Conservation (phyloP, 2,329 filamentous ascomycete species). For the Cercospora sesami region DNA sequence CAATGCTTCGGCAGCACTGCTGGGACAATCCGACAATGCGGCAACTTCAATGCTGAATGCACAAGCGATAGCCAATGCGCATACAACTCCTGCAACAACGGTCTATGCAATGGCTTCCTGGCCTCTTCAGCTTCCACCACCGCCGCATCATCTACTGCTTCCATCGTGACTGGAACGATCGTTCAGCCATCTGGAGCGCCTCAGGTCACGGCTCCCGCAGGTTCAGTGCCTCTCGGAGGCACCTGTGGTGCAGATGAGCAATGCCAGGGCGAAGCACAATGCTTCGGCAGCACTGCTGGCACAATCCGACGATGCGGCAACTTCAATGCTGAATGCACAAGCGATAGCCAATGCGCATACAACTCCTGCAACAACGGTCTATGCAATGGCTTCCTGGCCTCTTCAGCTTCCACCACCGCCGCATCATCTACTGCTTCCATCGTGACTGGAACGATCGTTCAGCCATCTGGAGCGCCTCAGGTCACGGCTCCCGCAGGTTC, state of each 20-base stretch:
- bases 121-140: constrained; percentile 8
- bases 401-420: constrained; percentile 9
- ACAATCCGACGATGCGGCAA: constrained; percentile 28
- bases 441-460: constrained; percentile 21
- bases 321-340: constrained; percentile 31
- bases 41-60: constrained; percentile 33
- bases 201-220: constrained; percentile 24
- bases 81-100: constrained; percentile 23
- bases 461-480: constrained; percentile 18
- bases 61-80: constrained; percentile 19
- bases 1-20: constrained; percentile 28
- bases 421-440: constrained; percentile 9
- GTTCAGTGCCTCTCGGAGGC: constrained; percentile 28
- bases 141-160: constrained; percentile 7
- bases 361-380: constrained; percentile 22
- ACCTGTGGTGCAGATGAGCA: constrained; percentile 24
- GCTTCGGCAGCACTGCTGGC: constrained; percentile 25
- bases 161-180: constrained; percentile 20
- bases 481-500: constrained; percentile 27
- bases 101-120: constrained; percentile 19
- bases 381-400: constrained; percentile 14
- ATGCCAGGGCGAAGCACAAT: constrained; percentile 26
- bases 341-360: constrained; percentile 23
- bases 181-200: constrained; percentile 20
- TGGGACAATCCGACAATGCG: constrained; percentile 24